Conservation (phyloP, 352 stramenopile genomes). For the Pelagophyceae sp. region DNA sequence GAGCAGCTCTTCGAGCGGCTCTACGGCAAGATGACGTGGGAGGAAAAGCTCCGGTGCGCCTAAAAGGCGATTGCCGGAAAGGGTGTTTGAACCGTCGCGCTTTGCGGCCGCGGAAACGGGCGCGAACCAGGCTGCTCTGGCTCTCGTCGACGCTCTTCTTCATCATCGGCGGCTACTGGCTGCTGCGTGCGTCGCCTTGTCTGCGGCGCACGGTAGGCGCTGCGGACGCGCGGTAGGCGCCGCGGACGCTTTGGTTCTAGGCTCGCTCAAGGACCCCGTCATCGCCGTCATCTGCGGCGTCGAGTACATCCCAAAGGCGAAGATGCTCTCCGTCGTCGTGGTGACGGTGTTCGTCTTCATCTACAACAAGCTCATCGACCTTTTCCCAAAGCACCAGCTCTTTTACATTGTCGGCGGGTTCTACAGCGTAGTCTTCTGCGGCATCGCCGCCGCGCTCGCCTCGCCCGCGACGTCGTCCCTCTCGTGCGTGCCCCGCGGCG, state of each 20-base stretch:
- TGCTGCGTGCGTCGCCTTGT: constrained; percentile 38
- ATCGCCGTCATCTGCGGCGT: constrained; percentile 61
- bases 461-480: constrained; percentile 34
- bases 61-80: neutral
- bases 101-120: constrained; percentile 30
- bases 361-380: constrained; percentile 68
- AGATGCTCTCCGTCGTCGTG: constrained; percentile 67
- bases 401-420: constrained; percentile 72
- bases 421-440: constrained; percentile 56
- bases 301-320: constrained; percentile 62
- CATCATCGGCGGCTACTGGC: constrained; percentile 69
- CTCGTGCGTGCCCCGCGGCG: neutral
- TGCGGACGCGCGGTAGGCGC: neutral
- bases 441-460: constrained; percentile 52
- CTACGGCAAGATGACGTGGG: constrained; percentile 37
- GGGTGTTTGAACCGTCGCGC: neutral
- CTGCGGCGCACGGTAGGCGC: no score
- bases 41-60: constrained; percentile 25
- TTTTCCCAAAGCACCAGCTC: constrained; percentile 58
- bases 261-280: constrained; percentile 65
- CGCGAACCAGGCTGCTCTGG: constrained; percentile 38
- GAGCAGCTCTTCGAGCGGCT: constrained; percentile 30
- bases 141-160: constrained; percentile 67
- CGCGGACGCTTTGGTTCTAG: constrained; percentile 24
- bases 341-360: constrained; percentile 59